Evolutionary conservation across 2,329 filamentous ascomycete species (phyloP), one percentile per base, ranked within the genome.

Genomic region (Aspergillus sp.): DNA sequence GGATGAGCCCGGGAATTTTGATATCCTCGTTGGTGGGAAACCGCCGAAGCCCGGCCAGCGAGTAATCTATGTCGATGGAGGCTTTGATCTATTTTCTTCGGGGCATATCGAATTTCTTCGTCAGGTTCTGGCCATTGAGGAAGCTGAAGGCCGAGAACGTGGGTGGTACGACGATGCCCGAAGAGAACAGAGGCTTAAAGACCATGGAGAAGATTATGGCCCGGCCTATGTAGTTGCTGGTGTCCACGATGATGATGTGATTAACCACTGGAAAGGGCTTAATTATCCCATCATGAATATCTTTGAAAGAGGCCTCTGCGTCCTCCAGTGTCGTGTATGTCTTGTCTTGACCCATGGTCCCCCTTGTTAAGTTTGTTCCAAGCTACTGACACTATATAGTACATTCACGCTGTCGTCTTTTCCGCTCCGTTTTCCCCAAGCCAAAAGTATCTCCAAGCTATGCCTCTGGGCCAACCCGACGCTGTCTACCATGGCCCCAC

Each of bases 201-300:
- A 87, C 64, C 74, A 80, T 6, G 90, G 90, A 17, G 84, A 83
- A 50, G 91, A 96, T 77, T 96, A 96, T 72, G 83, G 86, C 0
- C 92, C 93, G 0, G 90, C 89, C 7, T 98, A 92, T 74, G 85
- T 99, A n/a, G 87, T 98, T 48, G 93, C 92, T 2, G 95, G 95
- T 53, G 89, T 99, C 25, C 95, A 99, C 78, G 91, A 97, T 71
- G 95, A 99, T 76, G 88, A 90, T 66, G 93, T 96, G 63, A 96
- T 99, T 77, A 99, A 99, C 79, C 83, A 90, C 71, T 96, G 93
- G 91, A 98, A 98, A 80, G 94, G 95, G 41, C 85, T 97, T 71
- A 99, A 99, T 80, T 99, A 97, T 75, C 95, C 95, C 28, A 98
- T 99, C 80, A 99, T 99, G 95, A 99, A 98, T 81, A 93, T 97